Evolutionary conservation across 768 basidiomycete genomes (phyloP), one percentile per base, ranked within the genome.

Genomic region (Kwoniella bestiolae): DNA sequence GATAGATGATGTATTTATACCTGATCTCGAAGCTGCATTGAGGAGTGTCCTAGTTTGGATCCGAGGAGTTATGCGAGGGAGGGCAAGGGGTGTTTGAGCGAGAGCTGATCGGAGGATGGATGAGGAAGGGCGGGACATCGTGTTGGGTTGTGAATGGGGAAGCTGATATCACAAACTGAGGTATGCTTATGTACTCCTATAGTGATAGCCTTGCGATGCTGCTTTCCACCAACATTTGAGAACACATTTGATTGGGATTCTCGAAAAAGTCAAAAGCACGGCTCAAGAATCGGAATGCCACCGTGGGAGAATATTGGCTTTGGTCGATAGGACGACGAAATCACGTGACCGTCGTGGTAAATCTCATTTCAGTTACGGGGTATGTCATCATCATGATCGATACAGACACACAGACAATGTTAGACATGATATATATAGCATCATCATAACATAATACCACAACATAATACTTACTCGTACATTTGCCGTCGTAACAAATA

Each of bases 1-100:
- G 26, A 78, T 63, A 6, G 73, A 69, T 16, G 57, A 44, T 2
- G 70, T 72, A 51, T 72, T 70, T 47, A 50, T 60, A 16, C 53
- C 49, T 44, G 65, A 53, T 61, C 34, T 23, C 28, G 23, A 21
- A 44, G 58, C 57, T 53, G 59, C 50, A n/a, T 61, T 61, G 23
- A 61, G 34, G 5, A 61, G 31, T 12, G 50, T 35, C 35, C 28
- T 5, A 31, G 52, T 38, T 25, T 35, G 46, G 52, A 57, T 1
- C 0, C 25, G 14, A 3, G 12, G 8, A 35, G 44, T 26, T 18
- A 59, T 14, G 5, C 52, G 29, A 12, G 51, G 56, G 49, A 60
- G 14, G 32, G 29, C 47, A 1, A 35, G 35, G 21, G 44, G 55
- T 26, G 47, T 25, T 25, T 51, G 38, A 5, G 62, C 49, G 41